These are phyloP conservation scores for Syncephalastrum sp. DNA, from an alignment of 371 early-diverging fungal genomes.

Conservation along the genomic window DNA sequence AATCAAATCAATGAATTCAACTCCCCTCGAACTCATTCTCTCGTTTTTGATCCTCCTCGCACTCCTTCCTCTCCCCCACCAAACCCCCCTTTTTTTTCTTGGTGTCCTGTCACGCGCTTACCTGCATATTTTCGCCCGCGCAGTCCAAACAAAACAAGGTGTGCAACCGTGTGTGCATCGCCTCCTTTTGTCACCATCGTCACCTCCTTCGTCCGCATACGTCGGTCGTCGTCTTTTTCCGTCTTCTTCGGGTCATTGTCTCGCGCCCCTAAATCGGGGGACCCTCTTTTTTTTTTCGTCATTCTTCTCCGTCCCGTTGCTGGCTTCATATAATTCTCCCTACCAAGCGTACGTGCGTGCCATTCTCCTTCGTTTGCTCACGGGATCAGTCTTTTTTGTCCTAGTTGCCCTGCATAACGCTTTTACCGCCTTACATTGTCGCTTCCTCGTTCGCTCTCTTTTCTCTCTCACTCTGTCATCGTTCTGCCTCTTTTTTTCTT, in stretches of 20 bases:
- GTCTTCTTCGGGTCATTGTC: slow-evolving; percentile 1
- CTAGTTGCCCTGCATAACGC: slow-evolving; percentile 13
- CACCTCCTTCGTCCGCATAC: too few relatives aligned
- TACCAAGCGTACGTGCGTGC: neutral
- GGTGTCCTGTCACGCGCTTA: slow-evolving; percentile 18
- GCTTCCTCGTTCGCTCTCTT: slow-evolving; percentile 1
- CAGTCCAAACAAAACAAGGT: slow-evolving; percentile 14
- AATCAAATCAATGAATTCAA: neutral
- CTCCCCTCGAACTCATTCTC: too few relatives aligned
- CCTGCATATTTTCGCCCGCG: slow-evolving; percentile 25
- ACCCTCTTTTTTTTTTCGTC: slow-evolving; percentile 7
- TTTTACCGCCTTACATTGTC: slow-evolving; percentile 3
- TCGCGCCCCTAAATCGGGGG: slow-evolving; percentile 2
- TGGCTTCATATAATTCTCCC: slow-evolving; percentile 2
- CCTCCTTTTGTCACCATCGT: slow-evolving; percentile 13
- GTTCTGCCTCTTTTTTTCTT: slow-evolving; percentile 3
- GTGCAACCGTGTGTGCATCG: slow-evolving; percentile 19
- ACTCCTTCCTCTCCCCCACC: slow-evolving; percentile 4
- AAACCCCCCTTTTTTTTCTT: slow-evolving; percentile 7
- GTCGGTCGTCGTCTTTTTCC: neutral
- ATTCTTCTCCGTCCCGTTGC: slow-evolving; percentile 4
- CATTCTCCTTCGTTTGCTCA: slow-evolving; percentile 4
- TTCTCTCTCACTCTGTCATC: slow-evolving; percentile 2
- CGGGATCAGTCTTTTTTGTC: slow-evolving; percentile 13
- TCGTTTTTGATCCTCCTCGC: too few relatives aligned